A percentile compares a stretch with the other conserved stretches of the same genome.
phyloP scores from a whole-genome alignment of 2,329 filamentous ascomycete species.

The Xylaria digitata region DNA sequence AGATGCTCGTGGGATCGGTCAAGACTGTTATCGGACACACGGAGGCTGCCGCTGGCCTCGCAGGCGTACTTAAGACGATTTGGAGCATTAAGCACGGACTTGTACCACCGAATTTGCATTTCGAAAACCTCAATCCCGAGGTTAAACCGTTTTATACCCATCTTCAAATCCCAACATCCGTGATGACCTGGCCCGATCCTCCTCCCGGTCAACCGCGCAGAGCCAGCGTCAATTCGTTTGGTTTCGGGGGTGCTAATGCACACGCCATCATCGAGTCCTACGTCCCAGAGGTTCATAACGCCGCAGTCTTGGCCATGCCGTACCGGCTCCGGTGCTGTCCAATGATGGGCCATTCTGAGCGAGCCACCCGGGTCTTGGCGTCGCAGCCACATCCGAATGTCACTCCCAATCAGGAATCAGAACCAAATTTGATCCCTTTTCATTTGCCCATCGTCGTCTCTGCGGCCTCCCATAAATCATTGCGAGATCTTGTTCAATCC shows the following conservation, averaged over 20 bases:
- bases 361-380: conserved; percentile 29
- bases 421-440: conserved; percentile 21
- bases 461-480: conserved; percentile 52
- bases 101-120: conserved; percentile 58
- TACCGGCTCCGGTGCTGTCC: background rate
- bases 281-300: conserved; percentile 49
- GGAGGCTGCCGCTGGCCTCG: conserved; percentile 62
- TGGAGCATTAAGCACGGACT: conserved; percentile 54
- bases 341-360: background rate
- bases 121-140: conserved; percentile 55
- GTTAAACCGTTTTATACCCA: conserved; percentile 53
- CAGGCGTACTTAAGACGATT: conserved; percentile 59
- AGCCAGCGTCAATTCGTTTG: conserved; percentile 59
- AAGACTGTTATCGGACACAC: conserved; percentile 62
- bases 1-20: conserved; percentile 55
- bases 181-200: conserved; percentile 51
- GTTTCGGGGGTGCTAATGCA: conserved; percentile 59
- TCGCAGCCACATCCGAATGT: conserved; percentile 21
- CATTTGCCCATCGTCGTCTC: conserved; percentile 54
- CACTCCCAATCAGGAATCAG: background rate
- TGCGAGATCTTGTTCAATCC: conserved; percentile 44
- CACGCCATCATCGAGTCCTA: conserved; percentile 59
- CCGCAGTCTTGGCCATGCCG: conserved; percentile 16
- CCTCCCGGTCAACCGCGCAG: conserved; percentile 53
- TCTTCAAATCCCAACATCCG: conserved; percentile 51